Evolutionary conservation across 2,329 filamentous ascomycete species (phyloP).

Genomic region (Aspergillus floridensis): DNA sequence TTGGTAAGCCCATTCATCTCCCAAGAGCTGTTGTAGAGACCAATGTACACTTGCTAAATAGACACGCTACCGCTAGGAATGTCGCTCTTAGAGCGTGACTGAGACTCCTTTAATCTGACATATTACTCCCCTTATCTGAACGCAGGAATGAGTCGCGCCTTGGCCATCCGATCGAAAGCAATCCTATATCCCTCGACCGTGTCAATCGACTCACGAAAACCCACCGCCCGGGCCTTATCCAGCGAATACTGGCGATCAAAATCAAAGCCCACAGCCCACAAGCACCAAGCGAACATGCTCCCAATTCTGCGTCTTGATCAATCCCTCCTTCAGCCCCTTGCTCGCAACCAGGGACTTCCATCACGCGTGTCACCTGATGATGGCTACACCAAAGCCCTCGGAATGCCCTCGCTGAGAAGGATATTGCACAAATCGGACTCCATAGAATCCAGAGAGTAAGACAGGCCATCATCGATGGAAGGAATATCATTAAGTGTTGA

Average conservation of each 20-base stretch:
- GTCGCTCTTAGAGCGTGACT: no score
- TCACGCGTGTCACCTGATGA: neutral
- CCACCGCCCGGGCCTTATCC: conserved; percentile 16
- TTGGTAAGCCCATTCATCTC: no score
- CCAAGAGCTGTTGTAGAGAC: no score
- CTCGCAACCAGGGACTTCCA: conserved; percentile 18
- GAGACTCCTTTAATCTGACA: no score
- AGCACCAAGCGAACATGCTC: conserved; percentile 18
- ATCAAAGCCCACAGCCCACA: conserved; percentile 21
- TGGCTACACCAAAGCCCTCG: conserved; percentile 1
- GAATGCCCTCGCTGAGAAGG: conserved; percentile 7
- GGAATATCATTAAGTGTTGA: neutral
- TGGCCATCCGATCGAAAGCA: conserved; percentile 24
- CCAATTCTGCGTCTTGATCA: conserved; percentile 21
- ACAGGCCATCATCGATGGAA: neutral
- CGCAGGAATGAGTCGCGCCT: conserved; percentile 36
- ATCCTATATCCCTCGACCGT: conserved; percentile 18
- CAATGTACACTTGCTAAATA: no score
- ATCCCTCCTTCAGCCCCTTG: conserved; percentile 16
- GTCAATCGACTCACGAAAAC: conserved; percentile 22
- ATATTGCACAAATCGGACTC: conserved; percentile 9
- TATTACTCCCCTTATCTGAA: no score
- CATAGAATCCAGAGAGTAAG: conserved; percentile 1
- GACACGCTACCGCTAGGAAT: no score
- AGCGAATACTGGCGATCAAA: conserved; percentile 12